Evolutionary conservation across 2,329 filamentous ascomycete genomes (phyloP).

Genomic region (Paraconiothyrium sp.): DNA sequence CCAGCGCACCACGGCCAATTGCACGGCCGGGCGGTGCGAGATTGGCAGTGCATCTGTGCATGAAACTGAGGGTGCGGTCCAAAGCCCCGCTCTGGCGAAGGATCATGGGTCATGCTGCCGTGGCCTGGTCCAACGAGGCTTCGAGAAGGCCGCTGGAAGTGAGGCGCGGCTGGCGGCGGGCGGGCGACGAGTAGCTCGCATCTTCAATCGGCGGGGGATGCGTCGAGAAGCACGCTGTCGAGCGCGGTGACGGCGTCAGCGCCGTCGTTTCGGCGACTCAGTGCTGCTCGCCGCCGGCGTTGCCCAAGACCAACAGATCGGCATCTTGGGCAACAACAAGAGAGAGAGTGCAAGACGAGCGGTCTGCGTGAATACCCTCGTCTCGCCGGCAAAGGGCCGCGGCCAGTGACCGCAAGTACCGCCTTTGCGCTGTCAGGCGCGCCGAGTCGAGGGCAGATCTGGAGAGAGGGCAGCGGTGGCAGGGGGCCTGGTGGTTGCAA

Average conservation of each 20-base stretch:
- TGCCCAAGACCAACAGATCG: constrained; percentile 1
- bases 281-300: constrained; percentile 5
- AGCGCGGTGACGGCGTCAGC: not conserved
- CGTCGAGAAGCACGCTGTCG: not conserved
- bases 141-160: constrained; percentile 48
- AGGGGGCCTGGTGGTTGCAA: not conserved
- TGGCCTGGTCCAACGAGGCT: constrained; percentile 23
- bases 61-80: constrained; percentile 18
- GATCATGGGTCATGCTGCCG: not conserved
- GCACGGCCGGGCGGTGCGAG: constrained; percentile 24
- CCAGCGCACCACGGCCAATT: constrained; percentile 30
- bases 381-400: not conserved
- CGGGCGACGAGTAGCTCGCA: not conserved
- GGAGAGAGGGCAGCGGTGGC: not conserved
- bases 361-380: not conserved
- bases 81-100: constrained; percentile 19
- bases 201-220: not conserved
- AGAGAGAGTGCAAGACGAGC: not conserved
- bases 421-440: not conserved
- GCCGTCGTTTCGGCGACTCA: constrained; percentile 14
- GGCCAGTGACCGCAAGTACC: not conserved
- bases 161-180: constrained; percentile 34
- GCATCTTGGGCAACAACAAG: not conserved
- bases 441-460: not conserved
- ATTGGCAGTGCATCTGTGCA: constrained; percentile 26